Evolutionary conservation across 768 basidiomycete species (phyloP), one percentile per base, ranked within the genome.

Genomic region (Russula lepida): DNA sequence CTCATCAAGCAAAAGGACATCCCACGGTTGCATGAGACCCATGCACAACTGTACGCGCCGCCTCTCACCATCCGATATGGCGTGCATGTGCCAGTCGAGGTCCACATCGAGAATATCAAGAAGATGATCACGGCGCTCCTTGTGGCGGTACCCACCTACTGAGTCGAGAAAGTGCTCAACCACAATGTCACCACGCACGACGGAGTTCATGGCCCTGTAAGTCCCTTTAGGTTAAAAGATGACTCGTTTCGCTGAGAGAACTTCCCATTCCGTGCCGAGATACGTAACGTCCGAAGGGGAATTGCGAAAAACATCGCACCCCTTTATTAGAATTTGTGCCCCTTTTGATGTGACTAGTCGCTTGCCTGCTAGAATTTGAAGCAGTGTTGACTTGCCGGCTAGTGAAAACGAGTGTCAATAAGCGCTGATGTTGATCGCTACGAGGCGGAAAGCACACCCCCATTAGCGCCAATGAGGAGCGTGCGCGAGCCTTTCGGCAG

Each of bases 81-180:
- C 74, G 70, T 95, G 92, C 92, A 95, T 95, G 64, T 84, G 91
- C 94, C 92, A 99, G 69, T 94, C 89, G 21, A 98, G 75, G 74
- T 99, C 97, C 60, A 99, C 83, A 70, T 98, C 95, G 46, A 98
- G 77, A 62, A 99, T 89, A 72, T 93, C 87, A 56, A 99, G 84
- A 4, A 99, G 79, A 7, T 69, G 74, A 71, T 99, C 92, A 44
- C 95, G 79, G 32, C 94, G 81, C 67, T 85, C 87, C 71, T 95
- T 95, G 75, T 98, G 82, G 56, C 93, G 80, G 71, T 97, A 98
- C 0, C 97, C 97, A 15, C 97, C 97, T 5, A 99, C 92, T 19
- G 92, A 95, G 71, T 99, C 92, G n/a, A 99, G 77, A 73, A 99
- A 99, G 51, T 84, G 78, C n/a, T 89, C 85, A 3, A 99, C 97